phyloP scores from a whole-genome alignment of 1,139 yeast species.

The Candida dubliniensis region DNA sequence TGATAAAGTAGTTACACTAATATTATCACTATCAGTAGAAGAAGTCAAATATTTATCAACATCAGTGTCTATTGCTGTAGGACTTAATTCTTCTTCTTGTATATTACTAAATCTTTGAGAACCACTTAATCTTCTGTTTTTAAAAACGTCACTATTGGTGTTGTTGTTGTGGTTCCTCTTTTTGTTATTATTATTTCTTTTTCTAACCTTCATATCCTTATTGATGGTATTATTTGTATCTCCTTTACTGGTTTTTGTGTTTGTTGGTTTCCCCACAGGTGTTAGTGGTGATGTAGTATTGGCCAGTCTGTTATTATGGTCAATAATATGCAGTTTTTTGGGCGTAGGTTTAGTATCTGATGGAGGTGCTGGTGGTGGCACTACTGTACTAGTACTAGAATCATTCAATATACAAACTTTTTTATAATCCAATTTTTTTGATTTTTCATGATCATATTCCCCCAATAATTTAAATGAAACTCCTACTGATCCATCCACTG shows the following conservation, averaged over 20 bases:
- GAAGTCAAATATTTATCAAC: constrained; percentile 2
- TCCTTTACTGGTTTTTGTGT: neutral
- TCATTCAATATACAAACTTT: constrained; percentile 28
- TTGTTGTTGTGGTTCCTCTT: neutral
- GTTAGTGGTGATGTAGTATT: neutral
- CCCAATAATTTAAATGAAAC: constrained; percentile 69
- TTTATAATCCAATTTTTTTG: constrained; percentile 31
- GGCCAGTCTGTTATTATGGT: neutral
- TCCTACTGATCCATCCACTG: constrained; percentile 76
- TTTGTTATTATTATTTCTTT: neutral
- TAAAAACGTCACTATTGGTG: neutral
- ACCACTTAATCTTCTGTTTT: neutral
- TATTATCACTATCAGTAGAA: constrained; percentile 8
- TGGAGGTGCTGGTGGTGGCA: constrained; percentile 1
- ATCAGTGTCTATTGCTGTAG: neutral
- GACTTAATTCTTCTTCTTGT: neutral
- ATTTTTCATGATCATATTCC: constrained; percentile 57
- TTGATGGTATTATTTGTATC: neutral
- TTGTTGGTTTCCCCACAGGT: neutral
- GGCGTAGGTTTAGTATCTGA: constrained; percentile 1
- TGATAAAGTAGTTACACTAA: constrained; percentile 47
- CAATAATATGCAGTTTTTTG: neutral
- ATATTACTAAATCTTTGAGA: neutral
- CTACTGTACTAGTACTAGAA: constrained; percentile 6
- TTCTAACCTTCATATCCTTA: neutral